Evolutionary conservation across 768 basidiomycete species (phyloP), one percentile per base, ranked within the genome.

Genomic region (Boletus insuetus): DNA sequence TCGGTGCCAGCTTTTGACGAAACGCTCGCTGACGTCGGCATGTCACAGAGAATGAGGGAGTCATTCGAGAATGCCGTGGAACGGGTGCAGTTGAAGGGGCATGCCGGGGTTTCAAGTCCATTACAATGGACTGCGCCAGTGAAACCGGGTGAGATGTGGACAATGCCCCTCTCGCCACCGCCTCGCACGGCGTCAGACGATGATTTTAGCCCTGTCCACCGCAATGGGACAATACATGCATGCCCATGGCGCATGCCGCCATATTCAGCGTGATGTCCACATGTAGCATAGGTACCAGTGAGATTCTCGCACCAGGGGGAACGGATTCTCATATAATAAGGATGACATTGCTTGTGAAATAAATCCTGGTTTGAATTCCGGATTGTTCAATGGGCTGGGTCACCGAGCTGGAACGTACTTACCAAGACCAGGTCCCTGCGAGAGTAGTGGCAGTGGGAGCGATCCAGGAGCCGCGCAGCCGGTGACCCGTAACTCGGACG

Each of bases 381-480:
- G 29, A 29, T 29, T 29, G 0, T 29, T 29, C 29, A 29, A 9
- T 4, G 17, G 26, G 43, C 24, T 44, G 1, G 7, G n/a, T 16
- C 20, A 39, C 40, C 11, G 31, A 41, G 24, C 6, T 16, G 39
- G 38, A 16, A 29, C n/a, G n/a, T n/a, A n/a, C 49, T 58, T 53
- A 58, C 58, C 34, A 50, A 46, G 35, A 17, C 35, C 8, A 7
- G 20, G 41, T 42, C 20, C 41, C 41, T 20, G 41, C 37, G 16
- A 4, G 32, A 9, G 51, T 53, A 48, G 46, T 53, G 48, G 44
- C 35, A 46, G 62, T 61, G 57, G 40, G 44, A 49, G 62, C 39
- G 48, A 61, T 22, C 14, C 16, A 51, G 26, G 47, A 51, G 49
- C 51, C 60, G 53, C 39, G 60, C 53, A 49, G 50, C 61, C 52